Evolutionary conservation across 2,329 filamentous ascomycete genomes (phyloP).

Genomic region (Coniochaeta pulveracea): DNA sequence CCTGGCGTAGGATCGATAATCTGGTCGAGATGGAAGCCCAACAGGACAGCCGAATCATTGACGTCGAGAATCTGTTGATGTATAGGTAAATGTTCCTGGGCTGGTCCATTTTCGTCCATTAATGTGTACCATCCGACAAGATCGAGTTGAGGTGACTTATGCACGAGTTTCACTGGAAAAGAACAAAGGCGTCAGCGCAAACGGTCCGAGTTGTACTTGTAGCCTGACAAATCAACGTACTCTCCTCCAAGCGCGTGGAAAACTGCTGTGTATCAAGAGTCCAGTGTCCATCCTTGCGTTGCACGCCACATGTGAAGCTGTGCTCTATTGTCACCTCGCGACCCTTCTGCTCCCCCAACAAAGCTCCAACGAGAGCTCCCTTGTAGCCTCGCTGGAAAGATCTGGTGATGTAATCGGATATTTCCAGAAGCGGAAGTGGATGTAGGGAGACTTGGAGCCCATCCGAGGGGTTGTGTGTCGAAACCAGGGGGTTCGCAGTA

Average conservation of each 20-base stretch:
- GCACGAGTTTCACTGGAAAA: constrained; percentile 67
- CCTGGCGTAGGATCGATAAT: constrained; percentile 44
- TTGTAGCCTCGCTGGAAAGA: constrained; percentile 67
- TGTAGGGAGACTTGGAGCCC: constrained; percentile 76
- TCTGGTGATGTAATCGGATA: constrained; percentile 92
- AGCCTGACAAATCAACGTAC: constrained; percentile 42
- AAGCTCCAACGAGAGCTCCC: constrained; percentile 71
- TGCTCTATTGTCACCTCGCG: constrained; percentile 86
- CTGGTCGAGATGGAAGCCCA: constrained; percentile 70
- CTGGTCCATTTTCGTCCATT: constrained; percentile 62
- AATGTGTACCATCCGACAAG: constrained; percentile 91
- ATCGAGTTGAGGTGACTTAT: constrained; percentile 72
- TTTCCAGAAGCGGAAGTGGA: constrained; percentile 87
- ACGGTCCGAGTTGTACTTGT: no score
- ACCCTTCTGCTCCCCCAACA: constrained; percentile 88
- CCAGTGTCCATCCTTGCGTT: constrained; percentile 41
- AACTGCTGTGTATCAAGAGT: constrained; percentile 65
- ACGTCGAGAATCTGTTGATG: constrained; percentile 64
- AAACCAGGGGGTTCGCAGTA: no score
- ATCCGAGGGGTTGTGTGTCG: constrained; percentile 56
- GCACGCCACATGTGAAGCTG: constrained; percentile 71
- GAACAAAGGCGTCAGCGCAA: constrained; percentile 5
- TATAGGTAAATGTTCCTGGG: constrained; percentile 54
- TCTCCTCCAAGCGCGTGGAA: constrained; percentile 67
- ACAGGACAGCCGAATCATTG: constrained; percentile 78